phyloP scores from a whole-genome alignment of 768 basidiomycete genomes.

The Termitomyces heimii region DNA sequence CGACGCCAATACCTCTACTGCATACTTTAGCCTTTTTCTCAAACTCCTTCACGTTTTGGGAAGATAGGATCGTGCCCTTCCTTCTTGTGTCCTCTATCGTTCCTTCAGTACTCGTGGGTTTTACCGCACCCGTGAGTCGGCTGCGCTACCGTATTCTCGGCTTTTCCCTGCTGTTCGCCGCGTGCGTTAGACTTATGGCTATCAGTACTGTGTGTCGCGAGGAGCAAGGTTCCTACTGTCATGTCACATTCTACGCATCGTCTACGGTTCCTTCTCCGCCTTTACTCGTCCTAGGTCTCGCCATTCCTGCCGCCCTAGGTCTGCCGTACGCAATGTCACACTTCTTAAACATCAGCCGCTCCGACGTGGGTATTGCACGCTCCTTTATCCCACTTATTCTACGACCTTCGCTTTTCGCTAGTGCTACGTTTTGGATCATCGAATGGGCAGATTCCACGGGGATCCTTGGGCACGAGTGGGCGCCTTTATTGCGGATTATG shows the following conservation, averaged over 20 bases:
- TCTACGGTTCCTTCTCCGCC: conserved; percentile 66
- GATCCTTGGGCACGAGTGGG: conserved; percentile 34
- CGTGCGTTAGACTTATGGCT: conserved; percentile 70
- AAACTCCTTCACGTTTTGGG: conserved; percentile 98
- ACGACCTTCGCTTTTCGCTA: conserved; percentile 50
- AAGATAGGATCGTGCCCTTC: conserved; percentile 79
- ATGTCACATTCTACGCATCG: conserved; percentile 84
- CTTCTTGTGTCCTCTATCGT: conserved; percentile 62
- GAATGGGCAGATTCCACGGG: conserved; percentile 71
- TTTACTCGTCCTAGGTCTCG: conserved; percentile 46
- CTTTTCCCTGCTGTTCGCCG: conserved; percentile 60
- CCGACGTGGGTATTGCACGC: conserved; percentile 67
- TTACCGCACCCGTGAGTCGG: conserved; percentile 60
- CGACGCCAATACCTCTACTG: conserved; percentile 44
- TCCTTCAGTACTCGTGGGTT: conserved; percentile 52
- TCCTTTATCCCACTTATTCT: conserved; percentile 57
- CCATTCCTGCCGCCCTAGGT: conserved; percentile 47
- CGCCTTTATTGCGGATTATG: conserved; percentile 36
- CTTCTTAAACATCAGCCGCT: conserved; percentile 61
- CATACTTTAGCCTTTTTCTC: conserved; percentile 80
- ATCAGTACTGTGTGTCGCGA: conserved; percentile 88
- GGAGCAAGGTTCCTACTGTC: conserved; percentile 88
- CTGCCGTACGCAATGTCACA: conserved; percentile 51
- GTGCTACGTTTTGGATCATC: conserved; percentile 67
- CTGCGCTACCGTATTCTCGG: conserved; percentile 74